phyloP scores from a whole-genome alignment of 495 filamentous ascomycete genomes.

The Neurospora sp. region DNA sequence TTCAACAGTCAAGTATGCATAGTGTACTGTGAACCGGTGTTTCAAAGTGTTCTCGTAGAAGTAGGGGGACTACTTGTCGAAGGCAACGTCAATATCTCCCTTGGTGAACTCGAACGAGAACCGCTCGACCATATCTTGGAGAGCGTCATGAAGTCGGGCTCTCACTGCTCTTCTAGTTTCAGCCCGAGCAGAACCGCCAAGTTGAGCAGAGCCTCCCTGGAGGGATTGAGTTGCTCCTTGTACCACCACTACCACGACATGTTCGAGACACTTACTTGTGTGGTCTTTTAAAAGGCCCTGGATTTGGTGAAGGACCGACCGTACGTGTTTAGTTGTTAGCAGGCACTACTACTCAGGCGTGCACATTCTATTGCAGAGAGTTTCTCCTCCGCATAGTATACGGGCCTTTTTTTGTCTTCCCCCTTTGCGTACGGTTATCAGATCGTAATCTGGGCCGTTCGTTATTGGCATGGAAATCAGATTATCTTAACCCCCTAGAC shows the following conservation, averaged over 20 bases:
- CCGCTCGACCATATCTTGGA: conserved; percentile 58
- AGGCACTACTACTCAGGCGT: neutral
- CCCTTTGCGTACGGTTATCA: neutral
- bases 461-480: neutral
- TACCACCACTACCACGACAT: conserved; percentile 44
- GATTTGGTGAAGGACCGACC: neutral
- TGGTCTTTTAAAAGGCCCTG: neutral
- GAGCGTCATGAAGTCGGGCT: conserved; percentile 56
- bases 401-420: neutral
- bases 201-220: conserved; percentile 66
- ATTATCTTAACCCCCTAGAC: neutral
- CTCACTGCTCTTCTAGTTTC: conserved; percentile 47
- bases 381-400: neutral
- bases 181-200: conserved; percentile 81
- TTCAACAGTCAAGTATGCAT: neutral
- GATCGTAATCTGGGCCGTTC: neutral
- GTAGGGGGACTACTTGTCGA: conserved; percentile 69
- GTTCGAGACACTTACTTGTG: conserved; percentile 59
- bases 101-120: conserved; percentile 77
- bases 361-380: neutral
- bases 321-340: neutral
- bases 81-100: conserved; percentile 73
- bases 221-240: conserved; percentile 54
- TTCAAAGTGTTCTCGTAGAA: conserved; percentile 61
- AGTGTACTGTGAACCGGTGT: conserved; percentile 5